phyloP scores from a whole-genome alignment of 805 yeast genomes.

The Dipodascus albidus region DNA sequence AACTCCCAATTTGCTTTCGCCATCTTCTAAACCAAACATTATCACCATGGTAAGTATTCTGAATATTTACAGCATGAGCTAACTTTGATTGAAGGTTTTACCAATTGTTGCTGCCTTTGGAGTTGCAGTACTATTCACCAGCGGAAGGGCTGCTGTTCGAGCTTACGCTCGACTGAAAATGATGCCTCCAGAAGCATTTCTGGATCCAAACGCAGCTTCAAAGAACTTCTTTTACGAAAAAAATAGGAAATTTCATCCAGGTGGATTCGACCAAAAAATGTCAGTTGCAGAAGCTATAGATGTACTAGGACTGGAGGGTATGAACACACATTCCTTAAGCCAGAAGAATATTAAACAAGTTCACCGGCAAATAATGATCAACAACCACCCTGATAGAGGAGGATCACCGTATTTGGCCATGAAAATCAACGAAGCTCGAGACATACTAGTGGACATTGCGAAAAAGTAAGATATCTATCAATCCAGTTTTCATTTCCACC shows the following conservation, averaged over 20 bases:
- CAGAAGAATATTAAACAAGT: constrained; percentile 58
- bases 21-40: background rate
- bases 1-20: background rate
- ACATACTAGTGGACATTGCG: constrained; percentile 47
- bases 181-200: constrained; percentile 23
- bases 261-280: constrained; percentile 32
- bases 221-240: constrained; percentile 10
- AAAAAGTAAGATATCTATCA: background rate
- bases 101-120: constrained; percentile 23
- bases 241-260: constrained; percentile 17
- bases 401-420: constrained; percentile 85
- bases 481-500: background rate
- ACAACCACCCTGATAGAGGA: constrained; percentile 91
- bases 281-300: constrained; percentile 41
- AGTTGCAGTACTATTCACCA: constrained; percentile 16
- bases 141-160: constrained; percentile 23
- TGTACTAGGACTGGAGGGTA: constrained; percentile 36
- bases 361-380: constrained; percentile 75
- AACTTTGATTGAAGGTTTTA: constrained; percentile 9
- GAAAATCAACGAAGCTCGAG: constrained; percentile 87
- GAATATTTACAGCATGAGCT: background rate
- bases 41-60: background rate
- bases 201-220: background rate
- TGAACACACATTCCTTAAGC: constrained; percentile 18
- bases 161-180: constrained; percentile 20